A percentile compares a stretch with the other conserved stretches of the same genome.
Conservation (phyloP, 495 filamentous ascomycete species). For the Aspergillus coremiiformis region DNA sequence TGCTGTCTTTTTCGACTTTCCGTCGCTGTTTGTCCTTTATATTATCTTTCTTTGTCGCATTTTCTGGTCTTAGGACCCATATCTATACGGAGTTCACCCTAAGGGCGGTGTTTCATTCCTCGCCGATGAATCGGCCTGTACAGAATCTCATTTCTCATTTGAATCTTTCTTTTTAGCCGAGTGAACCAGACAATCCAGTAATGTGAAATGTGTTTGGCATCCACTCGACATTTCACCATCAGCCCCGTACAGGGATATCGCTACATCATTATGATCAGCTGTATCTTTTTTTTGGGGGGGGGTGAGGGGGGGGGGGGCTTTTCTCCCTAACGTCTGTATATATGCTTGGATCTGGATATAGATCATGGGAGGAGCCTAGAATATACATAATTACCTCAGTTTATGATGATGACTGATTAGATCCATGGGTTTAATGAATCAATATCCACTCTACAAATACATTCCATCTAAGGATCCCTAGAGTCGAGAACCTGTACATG, state of each 20-base stretch:
- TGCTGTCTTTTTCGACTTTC: background rate
- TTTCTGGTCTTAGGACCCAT: conserved; percentile 8
- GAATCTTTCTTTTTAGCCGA: conserved; percentile 2
- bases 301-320: no score
- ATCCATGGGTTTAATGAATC: no score
- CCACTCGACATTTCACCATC: background rate
- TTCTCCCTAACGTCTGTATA: conserved; percentile 12
- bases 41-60: conserved; percentile 12
- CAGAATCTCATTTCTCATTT: conserved; percentile 2
- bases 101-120: conserved; percentile 13
- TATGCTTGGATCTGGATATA: conserved; percentile 22
- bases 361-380: conserved; percentile 8
- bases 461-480: no score
- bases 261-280: background rate
- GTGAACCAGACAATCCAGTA: background rate
- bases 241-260: background rate
- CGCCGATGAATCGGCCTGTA: conserved; percentile 5
- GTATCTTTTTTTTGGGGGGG: conserved; percentile 2
- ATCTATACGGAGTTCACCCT: conserved; percentile 14
- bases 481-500: background rate
- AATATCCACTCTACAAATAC: no score
- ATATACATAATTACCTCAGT: conserved; percentile 7
- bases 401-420: background rate
- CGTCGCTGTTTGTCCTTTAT: conserved; percentile 4
- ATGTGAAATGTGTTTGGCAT: background rate